Conservation (phyloP, 2,329 filamentous ascomycete genomes). For the Diaporthe velutina region DNA sequence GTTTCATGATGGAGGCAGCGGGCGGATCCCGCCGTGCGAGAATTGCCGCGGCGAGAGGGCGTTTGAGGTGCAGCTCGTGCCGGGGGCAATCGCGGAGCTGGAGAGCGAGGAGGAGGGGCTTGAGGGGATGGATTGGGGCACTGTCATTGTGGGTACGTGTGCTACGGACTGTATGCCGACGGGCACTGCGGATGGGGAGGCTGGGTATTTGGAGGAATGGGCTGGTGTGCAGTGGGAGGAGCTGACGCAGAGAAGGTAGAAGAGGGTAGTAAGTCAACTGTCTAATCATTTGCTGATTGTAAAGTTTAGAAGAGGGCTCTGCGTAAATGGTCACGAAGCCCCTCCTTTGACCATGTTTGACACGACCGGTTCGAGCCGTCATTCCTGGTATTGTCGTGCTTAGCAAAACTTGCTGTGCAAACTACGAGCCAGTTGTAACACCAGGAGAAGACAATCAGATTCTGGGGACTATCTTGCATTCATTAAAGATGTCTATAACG, state of each 20-base stretch:
- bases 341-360: too few species aligned
- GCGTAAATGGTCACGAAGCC: too few species aligned
- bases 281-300: too few species aligned
- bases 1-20: slow-evolving; percentile 56
- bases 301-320: too few species aligned
- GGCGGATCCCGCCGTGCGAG: slow-evolving; percentile 78
- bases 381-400: too few species aligned
- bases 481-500: too few species aligned
- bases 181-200: slow-evolving; percentile 70
- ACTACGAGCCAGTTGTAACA: too few species aligned
- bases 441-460: too few species aligned
- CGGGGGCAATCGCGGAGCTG: slow-evolving; percentile 79
- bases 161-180: slow-evolving; percentile 79
- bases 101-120: slow-evolving; percentile 82
- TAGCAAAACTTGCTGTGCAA: too few species aligned
- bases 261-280: too few species aligned
- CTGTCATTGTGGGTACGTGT: slow-evolving; percentile 89
- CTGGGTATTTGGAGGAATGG: slow-evolving; percentile 94
- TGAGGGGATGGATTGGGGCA: slow-evolving; percentile 99
- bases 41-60: slow-evolving; percentile 81
- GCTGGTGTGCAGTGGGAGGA: slow-evolving; percentile 99
- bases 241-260: slow-evolving; percentile 55
- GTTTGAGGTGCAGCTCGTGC: slow-evolving; percentile 94
- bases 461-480: too few species aligned
- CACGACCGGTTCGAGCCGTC: too few species aligned